Evolutionary conservation across 345 rosid genomes (phyloP).

Genomic region (Populus ilicifolia): DNA sequence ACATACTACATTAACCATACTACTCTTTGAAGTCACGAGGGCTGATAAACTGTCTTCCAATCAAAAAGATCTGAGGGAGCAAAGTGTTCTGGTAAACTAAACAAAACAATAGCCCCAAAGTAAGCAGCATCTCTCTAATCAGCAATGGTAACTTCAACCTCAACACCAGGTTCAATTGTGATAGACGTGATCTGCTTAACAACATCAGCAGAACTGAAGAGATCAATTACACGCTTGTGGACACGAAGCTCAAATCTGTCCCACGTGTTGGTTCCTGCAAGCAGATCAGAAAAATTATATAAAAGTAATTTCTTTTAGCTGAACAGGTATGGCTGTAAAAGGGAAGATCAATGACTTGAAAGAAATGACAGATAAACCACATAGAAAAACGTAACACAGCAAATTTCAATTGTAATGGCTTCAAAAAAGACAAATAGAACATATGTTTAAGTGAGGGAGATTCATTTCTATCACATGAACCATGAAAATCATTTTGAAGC

Average conservation of each 20-base stretch:
- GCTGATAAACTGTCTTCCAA: not conserved
- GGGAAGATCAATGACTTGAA: too few species aligned
- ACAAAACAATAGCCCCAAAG: not conserved
- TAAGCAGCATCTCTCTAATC: constrained; percentile 17
- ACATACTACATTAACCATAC: constrained; percentile 13
- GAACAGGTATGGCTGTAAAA: not conserved
- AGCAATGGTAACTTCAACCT: constrained; percentile 59
- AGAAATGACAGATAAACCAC: not conserved
- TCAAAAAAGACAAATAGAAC: not conserved
- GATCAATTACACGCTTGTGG: constrained; percentile 61
- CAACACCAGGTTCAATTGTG: constrained; percentile 62
- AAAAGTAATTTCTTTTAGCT: not conserved
- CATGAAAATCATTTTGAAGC: not conserved
- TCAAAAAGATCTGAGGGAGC: not conserved
- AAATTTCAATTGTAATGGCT: not conserved
- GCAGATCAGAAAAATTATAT: not conserved
- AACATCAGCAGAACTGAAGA: constrained; percentile 59
- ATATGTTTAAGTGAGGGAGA: not conserved
- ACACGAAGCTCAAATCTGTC: constrained; percentile 58
- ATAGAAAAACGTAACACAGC: not conserved
- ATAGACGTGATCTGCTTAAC: constrained; percentile 70
- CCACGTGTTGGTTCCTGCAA: constrained; percentile 57
- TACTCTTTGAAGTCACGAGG: not conserved
- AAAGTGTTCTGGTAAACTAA: not conserved
- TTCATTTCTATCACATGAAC: not conserved